Evolutionary conservation across 805 yeast genomes (phyloP).

Genomic region (Torulaspora franciscae): DNA sequence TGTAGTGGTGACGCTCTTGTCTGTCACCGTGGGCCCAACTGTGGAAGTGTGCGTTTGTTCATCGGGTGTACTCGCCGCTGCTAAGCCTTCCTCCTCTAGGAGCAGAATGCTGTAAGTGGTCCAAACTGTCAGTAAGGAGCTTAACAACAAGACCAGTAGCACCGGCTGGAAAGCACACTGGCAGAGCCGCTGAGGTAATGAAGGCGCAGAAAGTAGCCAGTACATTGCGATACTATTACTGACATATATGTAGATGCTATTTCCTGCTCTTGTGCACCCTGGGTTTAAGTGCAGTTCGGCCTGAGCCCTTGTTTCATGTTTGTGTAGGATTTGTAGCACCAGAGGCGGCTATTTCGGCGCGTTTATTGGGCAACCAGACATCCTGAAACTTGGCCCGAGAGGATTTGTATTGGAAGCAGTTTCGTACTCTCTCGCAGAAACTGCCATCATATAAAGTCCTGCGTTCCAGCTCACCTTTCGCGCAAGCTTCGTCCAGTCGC

Average conservation of each 20-base stretch:
- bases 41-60: neutral
- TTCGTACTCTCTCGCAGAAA: constrained; percentile 2
- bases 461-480: neutral
- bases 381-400: constrained; percentile 10
- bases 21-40: constrained; percentile 1
- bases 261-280: neutral
- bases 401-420: constrained; percentile 11
- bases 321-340: constrained; percentile 5
- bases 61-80: neutral
- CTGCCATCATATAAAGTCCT: constrained; percentile 1
- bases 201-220: constrained; percentile 6
- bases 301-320: neutral
- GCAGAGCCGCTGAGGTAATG: constrained; percentile 17
- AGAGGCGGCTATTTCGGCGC: neutral
- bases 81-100: neutral
- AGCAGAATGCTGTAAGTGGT: constrained; percentile 5
- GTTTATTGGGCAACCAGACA: constrained; percentile 8
- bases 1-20: constrained; percentile 3
- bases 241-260: neutral
- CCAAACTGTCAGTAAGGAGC: constrained; percentile 16
- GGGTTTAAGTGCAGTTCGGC: neutral
- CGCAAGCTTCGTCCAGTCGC: constrained; percentile 5
- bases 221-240: constrained; percentile 2
- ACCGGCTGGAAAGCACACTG: constrained; percentile 15
- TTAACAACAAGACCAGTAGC: constrained; percentile 9